Evolutionary conservation across 768 basidiomycete species (phyloP).

Genomic region (Tricholoma sp.): DNA sequence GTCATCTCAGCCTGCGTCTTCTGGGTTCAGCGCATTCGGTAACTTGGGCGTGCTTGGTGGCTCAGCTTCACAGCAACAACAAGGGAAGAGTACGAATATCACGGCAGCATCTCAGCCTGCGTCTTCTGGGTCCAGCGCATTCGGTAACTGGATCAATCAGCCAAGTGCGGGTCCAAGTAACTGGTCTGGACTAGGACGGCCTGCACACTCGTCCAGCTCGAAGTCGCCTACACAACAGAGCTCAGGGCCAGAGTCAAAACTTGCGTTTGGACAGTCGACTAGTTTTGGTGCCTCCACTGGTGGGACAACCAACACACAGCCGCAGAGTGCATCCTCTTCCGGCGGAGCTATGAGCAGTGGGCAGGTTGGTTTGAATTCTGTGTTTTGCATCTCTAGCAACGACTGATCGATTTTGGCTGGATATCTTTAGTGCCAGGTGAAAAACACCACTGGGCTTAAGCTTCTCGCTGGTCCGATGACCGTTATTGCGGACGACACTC

Average conservation of each 20-base stretch:
- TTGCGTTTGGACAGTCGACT: too few relatives aligned
- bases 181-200: too few relatives aligned
- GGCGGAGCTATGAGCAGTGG: too few relatives aligned
- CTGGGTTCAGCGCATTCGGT: too few relatives aligned
- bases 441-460: slow-evolving; percentile 54
- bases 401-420: not conserved
- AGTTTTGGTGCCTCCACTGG: too few relatives aligned
- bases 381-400: not conserved
- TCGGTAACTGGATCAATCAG: not conserved
- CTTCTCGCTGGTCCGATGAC: slow-evolving; percentile 49
- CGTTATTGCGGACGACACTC: slow-evolving; percentile 53
- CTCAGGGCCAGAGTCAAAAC: too few relatives aligned
- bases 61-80: not conserved
- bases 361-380: slow-evolving; percentile 29
- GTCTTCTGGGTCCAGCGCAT: not conserved
- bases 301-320: too few relatives aligned
- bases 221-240: too few relatives aligned
- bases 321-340: too few relatives aligned
- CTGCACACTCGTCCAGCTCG: too few relatives aligned
- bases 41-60: too few relatives aligned
- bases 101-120: not conserved
- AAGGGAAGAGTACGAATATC: not conserved
- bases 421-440: slow-evolving; percentile 37
- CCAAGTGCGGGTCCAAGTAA: not conserved
- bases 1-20: too few relatives aligned